phyloP scores from a whole-genome alignment of 306 rosid genomes.

The Delonix regia region DNA sequence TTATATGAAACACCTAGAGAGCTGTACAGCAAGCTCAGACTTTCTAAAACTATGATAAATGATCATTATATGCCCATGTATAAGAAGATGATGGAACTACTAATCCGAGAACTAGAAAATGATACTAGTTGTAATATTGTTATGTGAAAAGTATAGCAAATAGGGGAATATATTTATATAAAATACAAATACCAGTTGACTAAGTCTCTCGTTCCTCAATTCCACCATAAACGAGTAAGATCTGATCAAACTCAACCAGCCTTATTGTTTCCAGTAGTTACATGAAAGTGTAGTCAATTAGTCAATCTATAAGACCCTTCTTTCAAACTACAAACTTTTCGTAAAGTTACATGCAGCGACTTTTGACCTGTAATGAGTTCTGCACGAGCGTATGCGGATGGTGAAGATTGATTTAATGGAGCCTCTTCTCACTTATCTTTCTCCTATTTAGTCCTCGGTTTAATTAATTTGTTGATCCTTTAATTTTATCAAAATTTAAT shows the following conservation, averaged over 20 bases:
- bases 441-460: not conserved
- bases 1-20: conserved; percentile 83
- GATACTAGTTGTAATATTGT: conserved; percentile 41
- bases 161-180: not conserved
- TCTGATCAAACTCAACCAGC: not conserved
- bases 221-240: not conserved
- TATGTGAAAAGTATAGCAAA: conserved; percentile 34
- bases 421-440: not conserved
- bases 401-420: not conserved
- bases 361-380: not conserved
- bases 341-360: too few relatives aligned
- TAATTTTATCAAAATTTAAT: too few relatives aligned
- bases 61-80: conserved; percentile 99
- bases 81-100: conserved; percentile 90
- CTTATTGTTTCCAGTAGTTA: not conserved
- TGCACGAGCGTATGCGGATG: not conserved
- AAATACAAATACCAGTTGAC: conserved; percentile 22
- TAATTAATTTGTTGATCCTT: not conserved
- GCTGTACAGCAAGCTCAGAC: conserved; percentile 91
- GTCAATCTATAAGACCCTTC: too few relatives aligned
- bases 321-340: too few relatives aligned
- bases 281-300: not conserved
- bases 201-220: conserved; percentile 1
- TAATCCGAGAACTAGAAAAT: conserved; percentile 75
- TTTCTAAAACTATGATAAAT: conserved; percentile 88